These are phyloP conservation scores for Mycena vitilis DNA, from an alignment of 768 basidiomycete species.

Conservation along the genomic window DNA sequence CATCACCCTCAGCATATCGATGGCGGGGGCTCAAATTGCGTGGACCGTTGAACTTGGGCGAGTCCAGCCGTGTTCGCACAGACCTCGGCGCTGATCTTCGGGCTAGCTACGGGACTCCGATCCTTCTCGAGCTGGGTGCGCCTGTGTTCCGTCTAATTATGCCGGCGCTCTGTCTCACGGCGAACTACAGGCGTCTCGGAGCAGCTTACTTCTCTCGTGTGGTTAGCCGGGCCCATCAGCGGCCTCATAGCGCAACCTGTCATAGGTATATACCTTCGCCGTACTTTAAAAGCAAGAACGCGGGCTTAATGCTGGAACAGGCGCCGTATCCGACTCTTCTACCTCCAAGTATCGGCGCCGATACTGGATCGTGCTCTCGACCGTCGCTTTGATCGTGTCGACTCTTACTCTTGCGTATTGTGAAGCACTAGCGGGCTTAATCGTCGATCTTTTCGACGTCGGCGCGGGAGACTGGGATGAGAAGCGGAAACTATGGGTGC, in stretches of 20 bases:
- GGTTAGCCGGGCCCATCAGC: conserved; percentile 95
- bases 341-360: conserved; percentile 90
- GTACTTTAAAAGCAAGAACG: conserved; percentile 20
- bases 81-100: conserved; percentile 29
- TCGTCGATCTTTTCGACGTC: conserved; percentile 81
- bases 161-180: neutral
- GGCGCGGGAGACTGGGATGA: conserved; percentile 93
- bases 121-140: conserved; percentile 70
- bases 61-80: conserved; percentile 41
- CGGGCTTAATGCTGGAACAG: conserved; percentile 50
- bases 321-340: conserved; percentile 96
- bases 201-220: conserved; percentile 92
- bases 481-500: conserved; percentile 68
- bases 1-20: conserved; percentile 86
- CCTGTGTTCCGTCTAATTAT: neutral
- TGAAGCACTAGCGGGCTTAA: conserved; percentile 71
- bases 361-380: conserved; percentile 94
- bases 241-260: conserved; percentile 97
- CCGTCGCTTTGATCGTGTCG: conserved; percentile 80
- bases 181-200: conserved; percentile 77
- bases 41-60: conserved; percentile 97
- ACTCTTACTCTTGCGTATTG: conserved; percentile 89
- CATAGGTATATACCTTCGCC: conserved; percentile 69
- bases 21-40: conserved; percentile 94
- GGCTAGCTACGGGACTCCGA: conserved; percentile 93